These are phyloP conservation scores for Zarea fungicola DNA, from an alignment of 2,329 filamentous ascomycete genomes.

Conservation along the genomic window DNA sequence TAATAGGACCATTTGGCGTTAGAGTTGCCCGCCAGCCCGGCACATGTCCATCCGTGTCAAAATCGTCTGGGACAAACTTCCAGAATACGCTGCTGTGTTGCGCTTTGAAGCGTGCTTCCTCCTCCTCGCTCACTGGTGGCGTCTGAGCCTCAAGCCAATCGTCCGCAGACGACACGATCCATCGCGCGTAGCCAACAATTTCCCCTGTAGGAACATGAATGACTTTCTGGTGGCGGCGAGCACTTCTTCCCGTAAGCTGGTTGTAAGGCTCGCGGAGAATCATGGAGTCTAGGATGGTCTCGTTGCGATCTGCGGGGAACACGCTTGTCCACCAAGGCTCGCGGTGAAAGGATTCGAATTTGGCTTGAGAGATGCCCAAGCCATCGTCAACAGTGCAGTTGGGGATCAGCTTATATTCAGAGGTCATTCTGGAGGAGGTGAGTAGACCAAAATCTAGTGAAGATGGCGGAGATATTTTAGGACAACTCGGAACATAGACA, in stretches of 20 bases:
- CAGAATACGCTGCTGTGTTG: background rate
- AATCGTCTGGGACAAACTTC: conserved; percentile 3
- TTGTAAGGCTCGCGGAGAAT: conserved; percentile 16
- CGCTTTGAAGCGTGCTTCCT: conserved; percentile 2
- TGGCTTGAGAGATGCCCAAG: conserved; percentile 16
- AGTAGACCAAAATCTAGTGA: background rate
- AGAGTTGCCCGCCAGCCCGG: background rate
- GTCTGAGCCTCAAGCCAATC: conserved; percentile 15
- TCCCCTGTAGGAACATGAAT: conserved; percentile 17
- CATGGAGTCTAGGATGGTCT: conserved; percentile 15
- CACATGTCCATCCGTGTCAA: conserved; percentile 5
- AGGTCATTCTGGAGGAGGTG: background rate
- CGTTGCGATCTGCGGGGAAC: conserved; percentile 11
- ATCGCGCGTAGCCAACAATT: conserved; percentile 19
- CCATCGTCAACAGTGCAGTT: conserved; percentile 8
- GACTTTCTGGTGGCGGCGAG: conserved; percentile 19
- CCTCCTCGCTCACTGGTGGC: conserved; percentile 9
- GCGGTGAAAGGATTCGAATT: conserved; percentile 17
- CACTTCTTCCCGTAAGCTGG: conserved; percentile 15
- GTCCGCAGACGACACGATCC: conserved; percentile 4
- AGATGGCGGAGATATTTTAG: too few relatives aligned
- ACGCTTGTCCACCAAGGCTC: conserved; percentile 19
- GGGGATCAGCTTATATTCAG: background rate
- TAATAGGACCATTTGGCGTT: conserved; percentile 7
- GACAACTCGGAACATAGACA: too few relatives aligned